Evolutionary conservation across 176 grass and related monocot genomes (phyloP).

Genomic region (Eleusine indica): DNA sequence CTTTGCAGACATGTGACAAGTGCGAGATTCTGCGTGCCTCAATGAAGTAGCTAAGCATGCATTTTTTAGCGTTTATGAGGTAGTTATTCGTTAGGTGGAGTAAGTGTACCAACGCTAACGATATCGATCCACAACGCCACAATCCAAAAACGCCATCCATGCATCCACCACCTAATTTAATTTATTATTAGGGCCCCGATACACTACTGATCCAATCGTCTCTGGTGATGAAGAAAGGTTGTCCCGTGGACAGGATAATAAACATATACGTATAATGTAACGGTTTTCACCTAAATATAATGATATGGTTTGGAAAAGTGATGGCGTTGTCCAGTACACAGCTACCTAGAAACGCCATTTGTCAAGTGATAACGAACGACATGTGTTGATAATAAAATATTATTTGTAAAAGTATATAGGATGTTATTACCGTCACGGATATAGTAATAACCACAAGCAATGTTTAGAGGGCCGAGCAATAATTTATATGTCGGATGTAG

Average conservation of each 20-base stretch:
- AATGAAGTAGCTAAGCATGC: not conserved
- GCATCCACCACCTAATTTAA: not conserved
- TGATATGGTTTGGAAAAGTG: too few species aligned
- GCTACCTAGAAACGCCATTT: too few species aligned
- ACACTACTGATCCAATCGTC: not conserved
- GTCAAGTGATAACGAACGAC: too few species aligned
- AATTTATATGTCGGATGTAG: too few species aligned
- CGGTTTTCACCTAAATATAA: too few species aligned
- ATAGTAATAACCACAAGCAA: too few species aligned
- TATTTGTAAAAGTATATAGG: too few species aligned
- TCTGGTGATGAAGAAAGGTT: not conserved
- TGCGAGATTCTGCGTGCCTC: not conserved
- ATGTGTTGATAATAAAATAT: too few species aligned
- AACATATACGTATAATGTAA: too few species aligned
- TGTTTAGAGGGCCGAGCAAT: too few species aligned
- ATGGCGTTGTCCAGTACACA: too few species aligned
- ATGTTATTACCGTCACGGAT: too few species aligned
- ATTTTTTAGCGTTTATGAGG: not conserved
- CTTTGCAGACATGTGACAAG: not conserved
- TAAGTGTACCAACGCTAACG: constrained; percentile 33
- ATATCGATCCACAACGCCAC: constrained; percentile 7
- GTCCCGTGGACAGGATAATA: not conserved
- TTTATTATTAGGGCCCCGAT: not conserved
- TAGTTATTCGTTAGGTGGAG: not conserved
- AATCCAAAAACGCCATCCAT: not conserved